phyloP scores from a whole-genome alignment of 2,329 filamentous ascomycete species.

The Talaromyces sp. region DNA sequence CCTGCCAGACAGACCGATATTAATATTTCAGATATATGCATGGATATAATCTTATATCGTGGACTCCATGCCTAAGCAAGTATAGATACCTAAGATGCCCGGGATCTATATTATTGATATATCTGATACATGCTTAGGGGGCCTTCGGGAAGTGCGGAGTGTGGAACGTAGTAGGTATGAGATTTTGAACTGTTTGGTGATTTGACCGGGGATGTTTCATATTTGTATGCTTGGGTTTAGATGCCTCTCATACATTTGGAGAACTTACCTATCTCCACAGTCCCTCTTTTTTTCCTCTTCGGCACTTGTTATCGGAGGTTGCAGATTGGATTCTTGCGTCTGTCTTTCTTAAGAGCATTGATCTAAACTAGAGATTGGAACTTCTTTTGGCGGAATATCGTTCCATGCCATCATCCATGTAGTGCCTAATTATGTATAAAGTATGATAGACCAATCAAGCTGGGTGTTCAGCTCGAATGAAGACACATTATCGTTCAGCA shows the following conservation, averaged over 20 bases:
- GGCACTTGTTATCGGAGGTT: not conserved
- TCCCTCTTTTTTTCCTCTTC: not conserved
- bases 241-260: not conserved
- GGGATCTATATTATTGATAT: not conserved
- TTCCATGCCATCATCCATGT: not conserved
- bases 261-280: not conserved
- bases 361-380: not conserved
- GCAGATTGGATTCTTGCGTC: not conserved
- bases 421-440: not conserved
- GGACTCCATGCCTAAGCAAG: not conserved
- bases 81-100: not conserved
- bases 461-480: no score
- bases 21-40: not conserved
- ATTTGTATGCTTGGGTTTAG: not conserved
- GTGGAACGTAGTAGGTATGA: not conserved
- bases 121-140: not conserved
- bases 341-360: not conserved
- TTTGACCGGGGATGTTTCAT: not conserved
- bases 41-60: not conserved
- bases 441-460: not conserved
- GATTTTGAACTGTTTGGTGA: not conserved
- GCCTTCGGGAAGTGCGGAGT: not conserved
- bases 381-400: constrained; percentile 1
- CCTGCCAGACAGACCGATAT: not conserved
- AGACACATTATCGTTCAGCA: not conserved